These are phyloP conservation scores for Clitocybe nebularis DNA, from an alignment of 1,284 basidiomycete genomes.

Conservation along the genomic window DNA sequence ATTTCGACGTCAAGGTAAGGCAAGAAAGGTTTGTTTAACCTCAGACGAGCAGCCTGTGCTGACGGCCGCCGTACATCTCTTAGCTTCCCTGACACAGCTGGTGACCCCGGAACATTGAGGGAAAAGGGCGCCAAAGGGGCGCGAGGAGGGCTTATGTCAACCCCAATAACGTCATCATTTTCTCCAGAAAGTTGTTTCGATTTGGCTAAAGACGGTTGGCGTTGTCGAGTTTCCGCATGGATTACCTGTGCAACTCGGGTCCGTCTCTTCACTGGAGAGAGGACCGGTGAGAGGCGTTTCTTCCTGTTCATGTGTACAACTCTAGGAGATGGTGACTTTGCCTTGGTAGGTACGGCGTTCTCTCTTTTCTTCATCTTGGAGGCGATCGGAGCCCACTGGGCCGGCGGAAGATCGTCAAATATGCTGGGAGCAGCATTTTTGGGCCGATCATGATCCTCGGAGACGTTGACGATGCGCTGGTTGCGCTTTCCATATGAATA, in stretches of 20 bases:
- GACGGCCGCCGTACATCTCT: conserved; percentile 23
- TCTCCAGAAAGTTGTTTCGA: conserved; percentile 12
- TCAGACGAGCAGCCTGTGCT: conserved; percentile 28
- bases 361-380: conserved; percentile 47
- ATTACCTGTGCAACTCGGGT: conserved; percentile 26
- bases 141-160: conserved; percentile 29
- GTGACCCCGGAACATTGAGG: conserved; percentile 40
- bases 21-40: conserved; percentile 33
- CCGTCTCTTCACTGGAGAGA: conserved; percentile 25
- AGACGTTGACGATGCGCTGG: conserved; percentile 57
- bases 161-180: conserved; percentile 7
- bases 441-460: conserved; percentile 25
- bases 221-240: conserved; percentile 11
- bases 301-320: conserved; percentile 34
- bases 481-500: conserved; percentile 65
- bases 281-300: conserved; percentile 31
- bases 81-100: conserved; percentile 24
- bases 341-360: conserved; percentile 28
- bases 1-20: conserved; percentile 64
- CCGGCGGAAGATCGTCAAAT: conserved; percentile 36
- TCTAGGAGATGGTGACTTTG: conserved; percentile 30
- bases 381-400: conserved; percentile 31
- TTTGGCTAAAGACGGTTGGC: conserved; percentile 17
- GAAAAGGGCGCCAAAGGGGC: conserved; percentile 38
- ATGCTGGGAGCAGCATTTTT: conserved; percentile 30